Evolutionary conservation across 2,329 filamentous ascomycete species (phyloP).

Genomic region (Fusarium sp.): DNA sequence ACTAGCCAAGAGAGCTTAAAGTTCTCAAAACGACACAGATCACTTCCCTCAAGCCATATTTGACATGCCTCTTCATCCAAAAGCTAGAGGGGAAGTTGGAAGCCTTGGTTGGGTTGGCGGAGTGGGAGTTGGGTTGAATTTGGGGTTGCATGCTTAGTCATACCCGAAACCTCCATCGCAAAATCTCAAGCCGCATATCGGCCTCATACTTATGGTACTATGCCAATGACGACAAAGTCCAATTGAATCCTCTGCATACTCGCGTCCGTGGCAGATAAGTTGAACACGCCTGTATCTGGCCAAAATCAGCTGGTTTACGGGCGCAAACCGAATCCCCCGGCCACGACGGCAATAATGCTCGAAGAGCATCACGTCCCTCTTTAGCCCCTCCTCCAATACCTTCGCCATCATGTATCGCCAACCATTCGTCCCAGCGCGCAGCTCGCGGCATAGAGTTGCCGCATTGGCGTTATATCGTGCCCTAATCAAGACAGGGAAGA

Average conservation of each 20-base stretch:
- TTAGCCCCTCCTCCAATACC: not conserved
- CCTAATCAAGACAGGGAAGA: slow-evolving; percentile 68
- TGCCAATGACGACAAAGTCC: not conserved
- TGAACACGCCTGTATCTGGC: not conserved
- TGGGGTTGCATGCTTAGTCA: slow-evolving; percentile 31
- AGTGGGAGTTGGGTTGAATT: slow-evolving; percentile 11
- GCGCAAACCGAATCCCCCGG: not conserved
- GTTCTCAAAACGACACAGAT: not conserved
- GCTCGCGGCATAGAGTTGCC: slow-evolving; percentile 64
- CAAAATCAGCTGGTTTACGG: not conserved
- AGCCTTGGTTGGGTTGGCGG: not conserved
- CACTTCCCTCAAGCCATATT: not conserved
- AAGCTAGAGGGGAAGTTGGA: not conserved
- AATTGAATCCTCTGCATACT: not conserved
- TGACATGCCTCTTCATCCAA: not conserved
- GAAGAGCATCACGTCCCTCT: not conserved
- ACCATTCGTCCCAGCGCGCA: slow-evolving; percentile 58
- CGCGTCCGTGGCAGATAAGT: not conserved
- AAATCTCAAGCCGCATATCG: slow-evolving; percentile 18
- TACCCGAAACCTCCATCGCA: slow-evolving; percentile 4
- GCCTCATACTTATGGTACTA: not conserved
- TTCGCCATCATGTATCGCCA: slow-evolving; percentile 42
- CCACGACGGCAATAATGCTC: slow-evolving; percentile 14
- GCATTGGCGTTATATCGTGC: slow-evolving; percentile 78
- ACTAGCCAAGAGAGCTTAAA: not conserved